These are phyloP conservation scores for Phyllosticta citriasiana DNA, from an alignment of 2,329 filamentous ascomycete species.

Conservation along the genomic window DNA sequence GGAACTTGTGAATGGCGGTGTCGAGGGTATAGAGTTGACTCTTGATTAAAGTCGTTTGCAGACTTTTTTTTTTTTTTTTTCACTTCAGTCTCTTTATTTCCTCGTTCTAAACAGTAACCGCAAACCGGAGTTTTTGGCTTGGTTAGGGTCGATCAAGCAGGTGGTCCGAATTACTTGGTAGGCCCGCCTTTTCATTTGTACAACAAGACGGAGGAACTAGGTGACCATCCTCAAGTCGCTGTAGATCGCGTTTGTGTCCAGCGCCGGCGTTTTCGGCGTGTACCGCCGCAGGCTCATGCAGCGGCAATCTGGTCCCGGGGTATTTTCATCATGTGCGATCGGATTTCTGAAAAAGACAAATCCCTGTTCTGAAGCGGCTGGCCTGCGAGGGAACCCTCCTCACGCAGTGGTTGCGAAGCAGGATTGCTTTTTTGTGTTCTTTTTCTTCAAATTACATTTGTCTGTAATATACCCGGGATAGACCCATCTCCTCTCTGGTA, in stretches of 20 bases:
- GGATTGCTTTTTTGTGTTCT: background rate
- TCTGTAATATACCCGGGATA: background rate
- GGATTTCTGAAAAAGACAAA: background rate
- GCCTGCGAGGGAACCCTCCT: background rate
- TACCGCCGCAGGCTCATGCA: background rate
- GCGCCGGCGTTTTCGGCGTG: background rate
- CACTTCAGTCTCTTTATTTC: background rate
- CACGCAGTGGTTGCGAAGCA: background rate
- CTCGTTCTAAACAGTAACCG: background rate
- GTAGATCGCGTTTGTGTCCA: background rate
- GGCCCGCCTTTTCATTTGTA: background rate
- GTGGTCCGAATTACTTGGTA: background rate
- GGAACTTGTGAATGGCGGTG: slow-evolving; percentile 56
- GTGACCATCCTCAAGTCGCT: background rate
- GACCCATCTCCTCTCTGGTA: background rate
- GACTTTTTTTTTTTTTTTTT: background rate
- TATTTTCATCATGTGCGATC: background rate
- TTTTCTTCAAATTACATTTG: background rate
- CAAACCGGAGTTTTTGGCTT: background rate
- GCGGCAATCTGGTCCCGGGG: background rate
- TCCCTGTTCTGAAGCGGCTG: background rate
- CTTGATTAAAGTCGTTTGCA: background rate
- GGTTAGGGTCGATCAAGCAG: background rate
- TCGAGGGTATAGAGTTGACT: background rate
- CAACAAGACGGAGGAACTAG: background rate